phyloP scores from a whole-genome alignment of 768 basidiomycete genomes.

The Hygrocybe coccinea region DNA sequence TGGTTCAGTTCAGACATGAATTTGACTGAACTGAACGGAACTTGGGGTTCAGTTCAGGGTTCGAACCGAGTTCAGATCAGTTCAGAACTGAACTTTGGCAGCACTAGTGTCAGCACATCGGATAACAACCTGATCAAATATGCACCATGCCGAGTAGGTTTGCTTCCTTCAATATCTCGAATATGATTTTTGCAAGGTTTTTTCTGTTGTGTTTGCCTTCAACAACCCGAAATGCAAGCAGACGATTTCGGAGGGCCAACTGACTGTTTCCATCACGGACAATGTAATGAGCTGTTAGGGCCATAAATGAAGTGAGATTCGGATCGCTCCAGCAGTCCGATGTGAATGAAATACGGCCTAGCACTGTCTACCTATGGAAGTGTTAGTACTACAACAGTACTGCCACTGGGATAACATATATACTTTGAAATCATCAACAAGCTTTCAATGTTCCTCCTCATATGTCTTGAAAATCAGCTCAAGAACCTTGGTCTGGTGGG shows the following conservation, averaged over 20 bases:
- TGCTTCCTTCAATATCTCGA: slow-evolving; percentile 22
- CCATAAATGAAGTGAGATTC: slow-evolving; percentile 26
- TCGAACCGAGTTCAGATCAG: no score
- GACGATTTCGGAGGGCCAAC: slow-evolving; percentile 19
- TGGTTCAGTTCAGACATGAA: no score
- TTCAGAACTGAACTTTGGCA: no score
- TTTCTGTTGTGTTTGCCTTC: slow-evolving; percentile 29
- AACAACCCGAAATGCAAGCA: slow-evolving; percentile 30
- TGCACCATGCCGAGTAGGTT: slow-evolving; percentile 20
- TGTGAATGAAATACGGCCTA: slow-evolving; percentile 31
- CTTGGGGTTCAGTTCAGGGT: no score
- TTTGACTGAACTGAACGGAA: no score
- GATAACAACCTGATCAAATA: no score
- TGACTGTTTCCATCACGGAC: slow-evolving; percentile 13
- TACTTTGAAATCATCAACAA: slow-evolving; percentile 24
- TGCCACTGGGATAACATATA: slow-evolving; percentile 10
- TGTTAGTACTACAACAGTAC: no score
- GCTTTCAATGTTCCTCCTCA: slow-evolving; percentile 15
- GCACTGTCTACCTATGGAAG: slow-evolving; percentile 17
- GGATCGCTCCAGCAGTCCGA: slow-evolving; percentile 32
- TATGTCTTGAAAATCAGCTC: slow-evolving; percentile 25
- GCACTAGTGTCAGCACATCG: no score
- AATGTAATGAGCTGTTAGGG: slow-evolving; percentile 30
- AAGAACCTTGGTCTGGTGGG: slow-evolving; percentile 30
- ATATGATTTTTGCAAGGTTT: slow-evolving; percentile 21